Evolutionary conservation across 352 stramenopile species (phyloP), one percentile per base, ranked within the genome.

Genomic region (Phytopythium delawarense): DNA sequence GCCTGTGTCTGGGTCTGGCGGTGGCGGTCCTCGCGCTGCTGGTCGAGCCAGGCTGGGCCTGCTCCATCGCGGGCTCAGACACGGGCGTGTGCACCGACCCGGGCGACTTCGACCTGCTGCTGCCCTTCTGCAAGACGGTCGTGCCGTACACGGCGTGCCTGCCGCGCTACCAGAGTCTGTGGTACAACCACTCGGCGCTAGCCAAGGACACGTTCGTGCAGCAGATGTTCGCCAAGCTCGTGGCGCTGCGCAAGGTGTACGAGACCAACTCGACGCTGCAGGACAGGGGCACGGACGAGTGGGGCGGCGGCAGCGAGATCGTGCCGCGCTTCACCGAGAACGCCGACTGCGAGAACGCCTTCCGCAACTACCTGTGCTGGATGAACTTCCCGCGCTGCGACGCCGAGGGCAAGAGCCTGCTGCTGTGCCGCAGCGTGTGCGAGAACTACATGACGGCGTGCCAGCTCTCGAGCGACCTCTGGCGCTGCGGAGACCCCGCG

Each of bases 301-400:
- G 84, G 77, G 80, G 81, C 30, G 62, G 65, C 1, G 34, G 66
- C 13, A 68, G 80, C 21, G 74, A 83, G 51, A 87, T 91, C 40
- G 76, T 80, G 57, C 77, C 87, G 62, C 83, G 86, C 23, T 97
- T 96, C 64, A 74, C 79, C 28, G 81, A 95, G 51, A 96, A 96
- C 59, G 65, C 80, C 11, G 91, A 96, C 64, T 98, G 91, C 49
- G 74, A 94, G 67, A 89, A 96, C 57, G 87, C 91, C n/a, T 98
- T 94, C 66, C 71, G 72, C 42, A 94, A 94, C 61, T 97, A 94
- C 64, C 87, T 93, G 35, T 98, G 90, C 67, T 98, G 83, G 85
- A 51, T 96, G 18, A 98, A 97, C 70, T 97, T 97, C 65, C 91
- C 91, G 21, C 79, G 91, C 35, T 98, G 90, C 70, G 90, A 97